phyloP scores from a whole-genome alignment of 2,329 filamentous ascomycete species.

The Xylariaceae sp. region DNA sequence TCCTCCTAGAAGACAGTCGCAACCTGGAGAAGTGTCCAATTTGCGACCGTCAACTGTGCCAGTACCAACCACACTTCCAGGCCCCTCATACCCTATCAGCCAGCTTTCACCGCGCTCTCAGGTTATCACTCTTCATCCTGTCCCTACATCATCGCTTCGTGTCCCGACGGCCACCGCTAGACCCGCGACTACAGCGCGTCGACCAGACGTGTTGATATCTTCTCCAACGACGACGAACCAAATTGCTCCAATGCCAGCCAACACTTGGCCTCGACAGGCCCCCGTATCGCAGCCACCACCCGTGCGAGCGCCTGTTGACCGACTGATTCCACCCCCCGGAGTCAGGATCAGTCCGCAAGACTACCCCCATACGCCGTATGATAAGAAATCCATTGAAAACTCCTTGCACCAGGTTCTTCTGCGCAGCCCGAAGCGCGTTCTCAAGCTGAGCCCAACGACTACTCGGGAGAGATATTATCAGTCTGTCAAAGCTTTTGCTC shows the following conservation, averaged over 20 bases:
- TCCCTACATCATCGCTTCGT: background rate
- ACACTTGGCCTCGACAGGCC: background rate
- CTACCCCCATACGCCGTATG: conserved; percentile 39
- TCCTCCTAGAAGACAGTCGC: conserved; percentile 6
- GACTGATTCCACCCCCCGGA: conserved; percentile 22
- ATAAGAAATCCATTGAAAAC: conserved; percentile 38
- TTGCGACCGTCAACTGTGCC: conserved; percentile 7
- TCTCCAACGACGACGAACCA: conserved; percentile 1
- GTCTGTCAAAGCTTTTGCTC: conserved; percentile 47
- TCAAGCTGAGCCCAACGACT: conserved; percentile 19
- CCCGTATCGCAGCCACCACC: conserved; percentile 1
- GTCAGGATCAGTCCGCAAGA: conserved; percentile 30
- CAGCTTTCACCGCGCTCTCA: conserved; percentile 11
- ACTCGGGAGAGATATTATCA: conserved; percentile 48
- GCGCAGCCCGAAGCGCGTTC: conserved; percentile 45
- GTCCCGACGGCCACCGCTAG: background rate
- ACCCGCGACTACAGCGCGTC: background rate
- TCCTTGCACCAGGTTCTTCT: conserved; percentile 44
- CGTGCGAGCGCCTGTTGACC: conserved; percentile 8
- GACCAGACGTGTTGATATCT: background rate
- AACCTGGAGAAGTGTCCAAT: conserved; percentile 8
- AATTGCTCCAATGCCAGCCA: conserved; percentile 1
- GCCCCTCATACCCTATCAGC: background rate
- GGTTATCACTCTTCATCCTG: background rate
- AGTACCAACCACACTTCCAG: background rate